Evolutionary conservation across 2,329 filamentous ascomycete genomes (phyloP).

Genomic region (Ceratocystis lukuohia): DNA sequence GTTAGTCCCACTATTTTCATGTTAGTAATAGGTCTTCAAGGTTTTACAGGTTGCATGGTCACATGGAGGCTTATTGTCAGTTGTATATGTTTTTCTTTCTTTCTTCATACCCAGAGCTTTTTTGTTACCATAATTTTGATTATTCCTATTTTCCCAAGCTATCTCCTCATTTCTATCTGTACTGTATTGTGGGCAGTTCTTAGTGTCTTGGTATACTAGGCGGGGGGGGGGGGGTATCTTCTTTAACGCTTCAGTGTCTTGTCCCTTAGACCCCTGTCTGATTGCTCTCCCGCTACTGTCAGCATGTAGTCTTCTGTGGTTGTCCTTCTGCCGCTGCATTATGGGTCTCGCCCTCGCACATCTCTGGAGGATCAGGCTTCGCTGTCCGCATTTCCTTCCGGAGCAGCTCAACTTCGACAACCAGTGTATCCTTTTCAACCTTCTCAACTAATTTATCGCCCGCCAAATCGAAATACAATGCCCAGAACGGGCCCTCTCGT

Average conservation of each 20-base stretch:
- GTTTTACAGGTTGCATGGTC: not conserved
- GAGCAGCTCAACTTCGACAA: slow-evolving; percentile 42
- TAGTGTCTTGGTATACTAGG: not conserved
- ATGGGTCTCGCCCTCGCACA: not conserved
- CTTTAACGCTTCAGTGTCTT: no score
- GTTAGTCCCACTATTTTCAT: not conserved
- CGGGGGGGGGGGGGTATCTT: no score
- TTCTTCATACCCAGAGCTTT: not conserved
- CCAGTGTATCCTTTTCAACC: slow-evolving; percentile 33
- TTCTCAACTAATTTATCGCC: slow-evolving; percentile 34
- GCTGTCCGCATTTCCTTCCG: slow-evolving; percentile 31
- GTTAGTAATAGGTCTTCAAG: not conserved
- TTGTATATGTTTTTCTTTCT: not conserved
- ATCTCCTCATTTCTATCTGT: not conserved
- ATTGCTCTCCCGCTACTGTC: not conserved
- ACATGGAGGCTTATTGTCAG: not conserved
- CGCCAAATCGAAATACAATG: slow-evolving; percentile 36
- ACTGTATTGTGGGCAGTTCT: not conserved
- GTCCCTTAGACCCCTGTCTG: not conserved
- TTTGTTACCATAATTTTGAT: not conserved
- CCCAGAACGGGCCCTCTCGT: slow-evolving; percentile 33
- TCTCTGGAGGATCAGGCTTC: slow-evolving; percentile 16
- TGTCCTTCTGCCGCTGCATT: not conserved
- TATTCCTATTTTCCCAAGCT: not conserved
- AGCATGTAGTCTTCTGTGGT: not conserved